These are phyloP conservation scores for Calocybe gambosa DNA, from an alignment of 1,284 basidiomycete genomes.

Conservation along the genomic window DNA sequence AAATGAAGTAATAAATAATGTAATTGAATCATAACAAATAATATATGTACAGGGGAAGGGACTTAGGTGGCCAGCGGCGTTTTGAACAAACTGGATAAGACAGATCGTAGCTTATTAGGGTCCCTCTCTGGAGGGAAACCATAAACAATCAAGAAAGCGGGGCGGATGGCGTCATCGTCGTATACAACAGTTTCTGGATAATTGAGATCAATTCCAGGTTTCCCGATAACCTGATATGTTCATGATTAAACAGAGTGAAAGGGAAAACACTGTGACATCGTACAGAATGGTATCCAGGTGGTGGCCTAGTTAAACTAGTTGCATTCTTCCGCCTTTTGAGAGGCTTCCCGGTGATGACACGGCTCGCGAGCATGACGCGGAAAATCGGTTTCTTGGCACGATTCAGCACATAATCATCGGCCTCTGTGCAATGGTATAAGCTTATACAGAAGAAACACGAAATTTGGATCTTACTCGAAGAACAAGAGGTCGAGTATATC, in stretches of 20 bases:
- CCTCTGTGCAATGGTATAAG: conserved; percentile 21
- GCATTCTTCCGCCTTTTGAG: conserved; percentile 5
- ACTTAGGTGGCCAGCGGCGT: conserved; percentile 10
- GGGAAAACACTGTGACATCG: background rate
- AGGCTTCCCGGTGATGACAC: conserved; percentile 10
- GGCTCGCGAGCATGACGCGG: conserved; percentile 12
- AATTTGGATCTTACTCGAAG: conserved; percentile 40
- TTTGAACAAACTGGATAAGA: conserved; percentile 9
- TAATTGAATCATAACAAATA: conserved; percentile 6
- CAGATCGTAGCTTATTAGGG: conserved; percentile 1
- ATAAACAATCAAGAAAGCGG: conserved; percentile 59
- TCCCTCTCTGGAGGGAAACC: conserved; percentile 22
- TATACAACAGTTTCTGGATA: conserved; percentile 66
- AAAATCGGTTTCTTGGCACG: conserved; percentile 5
- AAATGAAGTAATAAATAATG: background rate
- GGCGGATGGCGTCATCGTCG: conserved; percentile 55
- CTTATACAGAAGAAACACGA: background rate
- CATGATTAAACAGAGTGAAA: conserved; percentile 30
- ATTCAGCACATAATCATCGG: conserved; percentile 14
- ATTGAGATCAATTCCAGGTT: conserved; percentile 53
- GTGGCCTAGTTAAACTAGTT: conserved; percentile 3
- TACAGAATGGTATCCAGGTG: conserved; percentile 13
- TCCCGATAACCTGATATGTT: conserved; percentile 47
- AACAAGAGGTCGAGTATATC: conserved; percentile 54
- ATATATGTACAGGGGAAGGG: background rate